Conservation (phyloP, 192 early-diverging fungal species). For the Coemansia sp. region DNA sequence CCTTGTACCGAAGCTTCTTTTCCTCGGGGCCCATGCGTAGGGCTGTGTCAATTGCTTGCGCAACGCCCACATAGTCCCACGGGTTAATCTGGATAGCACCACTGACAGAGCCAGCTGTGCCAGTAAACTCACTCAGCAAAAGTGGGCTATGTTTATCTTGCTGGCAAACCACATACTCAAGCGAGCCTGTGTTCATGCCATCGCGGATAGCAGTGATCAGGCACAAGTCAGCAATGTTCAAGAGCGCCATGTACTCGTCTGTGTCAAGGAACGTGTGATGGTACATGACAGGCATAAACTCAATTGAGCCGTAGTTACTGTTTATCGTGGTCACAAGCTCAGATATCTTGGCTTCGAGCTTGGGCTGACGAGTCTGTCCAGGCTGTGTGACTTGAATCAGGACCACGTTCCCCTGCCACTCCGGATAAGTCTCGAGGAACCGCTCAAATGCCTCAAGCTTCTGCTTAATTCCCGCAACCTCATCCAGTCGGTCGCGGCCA, state of each 20-base stretch:
- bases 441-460: conserved; percentile 94
- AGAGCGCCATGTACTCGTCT: conserved; percentile 93
- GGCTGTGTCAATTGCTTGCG: conserved; percentile 85
- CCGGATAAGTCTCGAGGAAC: conserved; percentile 84
- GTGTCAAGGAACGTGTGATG: conserved; percentile 85
- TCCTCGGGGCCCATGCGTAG: conserved; percentile 79
- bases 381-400: conserved; percentile 96
- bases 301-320: conserved; percentile 88
- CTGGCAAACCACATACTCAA: conserved; percentile 93
- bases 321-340: conserved; percentile 95
- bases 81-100: conserved; percentile 88
- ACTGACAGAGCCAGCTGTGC: conserved; percentile 87
- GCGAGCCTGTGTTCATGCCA: conserved; percentile 96
- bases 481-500: conserved; percentile 93
- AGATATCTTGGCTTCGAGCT: conserved; percentile 79
- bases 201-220: conserved; percentile 91
- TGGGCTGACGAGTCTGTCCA: conserved; percentile 65
- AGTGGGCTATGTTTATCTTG: conserved; percentile 80
- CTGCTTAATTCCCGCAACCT: conserved; percentile 90
- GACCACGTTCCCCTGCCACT: conserved; percentile 89
- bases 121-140: conserved; percentile 95
- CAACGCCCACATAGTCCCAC: conserved; percentile 90
- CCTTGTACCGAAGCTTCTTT: conserved; percentile 48
- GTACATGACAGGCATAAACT: conserved; percentile 93
- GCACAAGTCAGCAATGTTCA: conserved; percentile 89